Conservation (phyloP, 306 rosid genomes). For the Sophora flavescens region DNA sequence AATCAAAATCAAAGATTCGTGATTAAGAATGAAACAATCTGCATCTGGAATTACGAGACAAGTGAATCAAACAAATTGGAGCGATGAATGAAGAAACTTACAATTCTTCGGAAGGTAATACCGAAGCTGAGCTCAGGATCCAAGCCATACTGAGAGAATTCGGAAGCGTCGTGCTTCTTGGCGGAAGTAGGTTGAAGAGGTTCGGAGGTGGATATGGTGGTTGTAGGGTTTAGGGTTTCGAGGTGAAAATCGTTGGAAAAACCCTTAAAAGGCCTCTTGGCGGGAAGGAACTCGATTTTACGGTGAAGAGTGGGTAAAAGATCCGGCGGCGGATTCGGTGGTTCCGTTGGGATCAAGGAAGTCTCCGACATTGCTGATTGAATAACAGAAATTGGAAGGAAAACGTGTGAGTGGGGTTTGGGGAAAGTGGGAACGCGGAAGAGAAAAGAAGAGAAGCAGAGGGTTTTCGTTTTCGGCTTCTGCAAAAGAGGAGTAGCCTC, state of each 20-base stretch:
- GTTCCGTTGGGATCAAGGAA: conserved; percentile 30
- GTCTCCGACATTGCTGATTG: conserved; percentile 50
- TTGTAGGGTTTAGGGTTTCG: conserved; percentile 79
- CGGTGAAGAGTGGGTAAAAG: conserved; percentile 45
- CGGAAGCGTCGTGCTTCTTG: conserved; percentile 69
- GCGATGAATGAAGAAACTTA: conserved; percentile 52
- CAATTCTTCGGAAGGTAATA: conserved; percentile 81
- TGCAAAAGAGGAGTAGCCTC: conserved; percentile 44
- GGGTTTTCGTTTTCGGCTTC: conserved; percentile 52
- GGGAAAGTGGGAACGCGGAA: not conserved
- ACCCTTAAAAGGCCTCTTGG: conserved; percentile 64
- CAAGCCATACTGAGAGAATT: conserved; percentile 68
- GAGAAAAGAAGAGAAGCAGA: conserved; percentile 32
- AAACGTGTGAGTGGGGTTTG: too few species aligned
- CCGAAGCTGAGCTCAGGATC: conserved; percentile 94
- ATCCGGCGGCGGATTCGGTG: conserved; percentile 34
- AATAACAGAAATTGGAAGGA: not conserved
- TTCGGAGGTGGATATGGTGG: conserved; percentile 59
- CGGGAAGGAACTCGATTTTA: conserved; percentile 63
- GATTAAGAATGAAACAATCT: not conserved
- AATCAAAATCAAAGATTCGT: not conserved
- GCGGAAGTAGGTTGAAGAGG: conserved; percentile 25
- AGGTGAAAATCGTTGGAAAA: conserved; percentile 71
- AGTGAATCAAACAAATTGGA: not conserved
- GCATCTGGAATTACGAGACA: too few species aligned